Evolutionary conservation across 148 eudicot species (phyloP).

Genomic region (Persicaria maculosa): DNA sequence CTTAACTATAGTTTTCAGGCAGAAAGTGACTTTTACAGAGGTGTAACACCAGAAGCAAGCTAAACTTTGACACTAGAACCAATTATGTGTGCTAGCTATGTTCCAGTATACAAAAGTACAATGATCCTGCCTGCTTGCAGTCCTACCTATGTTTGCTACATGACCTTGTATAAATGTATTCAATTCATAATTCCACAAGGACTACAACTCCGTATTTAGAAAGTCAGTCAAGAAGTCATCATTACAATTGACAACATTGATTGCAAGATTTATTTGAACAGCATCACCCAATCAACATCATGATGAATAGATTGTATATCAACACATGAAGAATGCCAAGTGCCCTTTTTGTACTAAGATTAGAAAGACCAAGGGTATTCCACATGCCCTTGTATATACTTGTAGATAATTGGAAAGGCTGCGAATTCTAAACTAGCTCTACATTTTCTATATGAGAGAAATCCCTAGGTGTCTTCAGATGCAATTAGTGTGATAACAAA

Average conservation of each 20-base stretch:
- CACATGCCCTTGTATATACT: not conserved
- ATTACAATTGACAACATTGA: not conserved
- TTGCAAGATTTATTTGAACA: not conserved
- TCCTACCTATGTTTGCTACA: not conserved
- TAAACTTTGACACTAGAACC: not conserved
- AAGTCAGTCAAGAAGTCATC: not conserved
- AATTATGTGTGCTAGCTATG: not conserved
- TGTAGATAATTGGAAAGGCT: not conserved
- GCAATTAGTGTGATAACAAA: not conserved
- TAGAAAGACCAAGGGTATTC: not conserved
- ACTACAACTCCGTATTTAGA: not conserved
- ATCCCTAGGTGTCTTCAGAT: not conserved
- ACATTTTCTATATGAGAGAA: not conserved
- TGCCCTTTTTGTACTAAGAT: not conserved
- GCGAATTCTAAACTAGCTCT: not conserved
- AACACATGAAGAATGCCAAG: not conserved
- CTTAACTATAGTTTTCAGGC: not conserved
- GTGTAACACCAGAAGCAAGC: not conserved
- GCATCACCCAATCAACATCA: not conserved
- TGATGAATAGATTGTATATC: not conserved
- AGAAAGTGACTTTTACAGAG: not conserved
- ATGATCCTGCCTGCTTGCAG: too few relatives aligned
- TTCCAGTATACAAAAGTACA: too few relatives aligned
- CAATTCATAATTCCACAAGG: not conserved
- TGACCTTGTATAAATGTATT: not conserved